phyloP scores from a whole-genome alignment of 2,329 filamentous ascomycete genomes.

The Alternaria ventricosa region DNA sequence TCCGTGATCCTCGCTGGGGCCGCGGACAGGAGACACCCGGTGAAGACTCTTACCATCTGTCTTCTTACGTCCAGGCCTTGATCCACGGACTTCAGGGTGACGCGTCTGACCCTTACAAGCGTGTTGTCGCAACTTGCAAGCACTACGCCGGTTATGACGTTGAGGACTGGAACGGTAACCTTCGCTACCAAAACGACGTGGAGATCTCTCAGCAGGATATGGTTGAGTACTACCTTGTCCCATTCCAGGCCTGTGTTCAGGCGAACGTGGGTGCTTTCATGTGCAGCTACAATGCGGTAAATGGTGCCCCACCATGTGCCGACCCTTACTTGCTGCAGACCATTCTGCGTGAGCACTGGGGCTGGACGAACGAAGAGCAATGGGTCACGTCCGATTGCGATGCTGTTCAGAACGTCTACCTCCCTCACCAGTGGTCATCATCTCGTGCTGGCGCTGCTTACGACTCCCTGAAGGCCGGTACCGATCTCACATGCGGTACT shows the following conservation, averaged over 20 bases:
- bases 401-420: conserved; percentile 65
- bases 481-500: conserved; percentile 31
- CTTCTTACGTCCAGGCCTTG: conserved; percentile 60
- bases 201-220: conserved; percentile 67
- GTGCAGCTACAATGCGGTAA: conserved; percentile 65
- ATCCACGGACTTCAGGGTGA: conserved; percentile 63
- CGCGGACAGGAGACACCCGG: conserved; percentile 60
- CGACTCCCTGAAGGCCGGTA: conserved; percentile 36
- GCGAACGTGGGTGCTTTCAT: conserved; percentile 59
- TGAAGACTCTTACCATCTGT: conserved; percentile 62
- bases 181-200: conserved; percentile 61
- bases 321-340: conserved; percentile 68
- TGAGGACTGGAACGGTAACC: conserved; percentile 40
- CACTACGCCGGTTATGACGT: conserved; percentile 50
- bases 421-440: conserved; percentile 52
- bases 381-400: conserved; percentile 71
- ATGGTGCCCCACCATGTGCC: conserved; percentile 70
- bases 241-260: conserved; percentile 63
- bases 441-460: conserved; percentile 36
- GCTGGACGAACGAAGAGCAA: conserved; percentile 66
- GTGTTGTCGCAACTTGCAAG: conserved; percentile 41
- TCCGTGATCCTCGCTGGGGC: conserved; percentile 68
- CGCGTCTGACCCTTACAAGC: conserved; percentile 31
- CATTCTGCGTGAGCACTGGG: conserved; percentile 70
- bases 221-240: conserved; percentile 71